These are phyloP conservation scores for Apiospora arundinis DNA, from an alignment of 2,329 filamentous ascomycete genomes.

Conservation along the genomic window DNA sequence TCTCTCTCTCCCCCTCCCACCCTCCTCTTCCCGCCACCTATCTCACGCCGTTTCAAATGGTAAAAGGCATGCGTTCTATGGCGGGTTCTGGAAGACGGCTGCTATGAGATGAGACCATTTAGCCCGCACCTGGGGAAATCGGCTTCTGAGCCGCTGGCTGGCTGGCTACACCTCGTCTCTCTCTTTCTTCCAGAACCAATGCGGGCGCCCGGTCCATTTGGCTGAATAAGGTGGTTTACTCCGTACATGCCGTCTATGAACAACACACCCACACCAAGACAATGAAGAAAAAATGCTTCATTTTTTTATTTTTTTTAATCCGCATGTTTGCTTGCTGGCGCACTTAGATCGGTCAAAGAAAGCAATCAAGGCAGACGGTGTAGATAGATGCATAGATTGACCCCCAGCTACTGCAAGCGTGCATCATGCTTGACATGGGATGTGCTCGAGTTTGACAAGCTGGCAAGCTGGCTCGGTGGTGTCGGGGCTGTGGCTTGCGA, in stretches of 20 bases:
- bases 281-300: background rate
- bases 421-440: no score
- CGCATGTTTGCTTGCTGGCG: background rate
- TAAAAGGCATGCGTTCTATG: background rate
- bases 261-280: background rate
- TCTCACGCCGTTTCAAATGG: slow-evolving; percentile 13
- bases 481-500: background rate
- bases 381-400: background rate
- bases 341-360: background rate
- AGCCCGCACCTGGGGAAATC: background rate
- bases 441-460: no score
- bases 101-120: background rate
- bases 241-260: background rate
- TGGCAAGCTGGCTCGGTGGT: background rate
- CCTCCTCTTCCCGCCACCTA: background rate
- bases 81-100: slow-evolving; percentile 4
- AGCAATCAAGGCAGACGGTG: background rate
- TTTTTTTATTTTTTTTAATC: no score
- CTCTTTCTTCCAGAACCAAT: background rate
- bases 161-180: background rate
- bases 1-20: no score
- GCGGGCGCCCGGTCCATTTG: background rate
- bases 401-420: no score
- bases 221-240: background rate
- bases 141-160: background rate